Evolutionary conservation across 2,329 filamentous ascomycete genomes (phyloP), one percentile per base, ranked within the genome.

Genomic region (Scytalidium lignicola): DNA sequence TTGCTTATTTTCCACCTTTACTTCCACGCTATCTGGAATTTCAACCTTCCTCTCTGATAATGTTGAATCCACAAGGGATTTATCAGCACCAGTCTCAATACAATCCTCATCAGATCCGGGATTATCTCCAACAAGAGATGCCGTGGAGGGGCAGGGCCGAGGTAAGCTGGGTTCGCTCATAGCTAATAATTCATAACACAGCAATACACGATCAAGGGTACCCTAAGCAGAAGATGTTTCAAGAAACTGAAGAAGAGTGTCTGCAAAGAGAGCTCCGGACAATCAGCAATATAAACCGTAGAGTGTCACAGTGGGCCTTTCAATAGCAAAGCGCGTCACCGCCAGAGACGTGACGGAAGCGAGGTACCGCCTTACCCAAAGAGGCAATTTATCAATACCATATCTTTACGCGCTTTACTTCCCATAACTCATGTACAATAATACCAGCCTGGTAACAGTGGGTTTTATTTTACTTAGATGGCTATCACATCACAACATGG

Each of bases 1-100:
- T 47, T 63, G 61, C 48, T 62, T 64, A 15, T 51, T 58, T 18
- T 62, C 58, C 20, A 56, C 74, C 75, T 67, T 56, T 40, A 45
- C 56, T 47, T 59, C 62, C 37, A 37, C 49, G 32, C 57, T 52
- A 6, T 51, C 54, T 15, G 51, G 48, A 19, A 37, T 49, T 28
- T 59, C 62, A 23, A 59, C 58, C 41, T 53, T 62, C 20, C 40
- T 47, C 17, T 47, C 42, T 44, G 53, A 54, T 43, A 46, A 47
- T 23, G 51, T 44, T 13, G 53, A 52, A 19, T 58, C 53, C 5
- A 55, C 53, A 18, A 52, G 46, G 46, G 55, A 56, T 5, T 47
- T 54, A 43, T 56, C 53, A 12, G 47, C 52, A 20, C 60, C 58
- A 19, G 49, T 53, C 20, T 59, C 55, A 17, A 48, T 52, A 22